Conservation (phyloP, 2,329 filamentous ascomycete species). For the Diaporthe eres region DNA sequence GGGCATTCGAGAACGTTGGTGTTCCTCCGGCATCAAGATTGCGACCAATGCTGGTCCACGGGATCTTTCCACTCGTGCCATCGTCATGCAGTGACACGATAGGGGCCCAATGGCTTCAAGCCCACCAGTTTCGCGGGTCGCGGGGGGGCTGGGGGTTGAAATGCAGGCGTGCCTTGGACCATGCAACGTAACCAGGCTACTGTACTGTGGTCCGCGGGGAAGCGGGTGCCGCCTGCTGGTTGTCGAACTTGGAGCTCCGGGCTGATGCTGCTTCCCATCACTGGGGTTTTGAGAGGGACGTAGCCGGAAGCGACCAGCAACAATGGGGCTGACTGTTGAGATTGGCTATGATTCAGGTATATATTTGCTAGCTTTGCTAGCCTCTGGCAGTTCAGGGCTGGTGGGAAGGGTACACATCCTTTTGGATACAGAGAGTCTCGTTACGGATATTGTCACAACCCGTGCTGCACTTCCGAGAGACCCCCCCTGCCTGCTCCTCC, state of each 20-base stretch:
- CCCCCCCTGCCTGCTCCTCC: background rate
- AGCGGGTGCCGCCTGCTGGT: conserved; percentile 6
- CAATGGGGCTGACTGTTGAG: background rate
- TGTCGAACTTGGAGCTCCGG: background rate
- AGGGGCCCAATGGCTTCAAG: background rate
- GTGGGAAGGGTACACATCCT: background rate
- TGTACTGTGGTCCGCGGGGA: conserved; percentile 25
- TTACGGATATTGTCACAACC: background rate
- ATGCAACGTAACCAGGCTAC: conserved; percentile 17
- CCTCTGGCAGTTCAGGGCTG: background rate
- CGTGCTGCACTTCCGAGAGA: conserved; percentile 5
- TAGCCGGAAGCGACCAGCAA: background rate
- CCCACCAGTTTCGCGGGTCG: conserved; percentile 20
- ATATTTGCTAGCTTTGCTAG: conserved; percentile 2
- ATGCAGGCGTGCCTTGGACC: conserved; percentile 16
- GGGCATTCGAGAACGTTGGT: conserved; percentile 3
- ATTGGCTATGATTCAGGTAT: conserved; percentile 17
- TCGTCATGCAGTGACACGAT: conserved; percentile 21
- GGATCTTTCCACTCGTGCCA: background rate
- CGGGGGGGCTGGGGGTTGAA: background rate
- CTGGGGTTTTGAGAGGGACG: background rate
- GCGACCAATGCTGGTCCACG: background rate
- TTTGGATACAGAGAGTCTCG: conserved; percentile 18
- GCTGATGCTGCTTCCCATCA: background rate
- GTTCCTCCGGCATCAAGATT: conserved; percentile 2